Base-by-base conservation (phyloP, 306 rosid species). In the Hippophae tibetana region DNA sequence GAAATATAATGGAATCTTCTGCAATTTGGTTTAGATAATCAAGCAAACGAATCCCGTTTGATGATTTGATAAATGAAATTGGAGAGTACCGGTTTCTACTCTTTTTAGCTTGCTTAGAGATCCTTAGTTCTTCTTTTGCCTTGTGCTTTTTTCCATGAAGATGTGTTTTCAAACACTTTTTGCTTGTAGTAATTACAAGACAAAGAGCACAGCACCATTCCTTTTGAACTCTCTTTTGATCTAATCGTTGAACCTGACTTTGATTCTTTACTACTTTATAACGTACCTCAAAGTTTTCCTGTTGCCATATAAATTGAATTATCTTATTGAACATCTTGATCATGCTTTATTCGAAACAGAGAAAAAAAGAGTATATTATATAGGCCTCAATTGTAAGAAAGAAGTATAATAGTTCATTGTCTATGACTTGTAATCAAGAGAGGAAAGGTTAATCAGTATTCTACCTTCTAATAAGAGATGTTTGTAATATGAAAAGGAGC, bases 201-300 rank as follows among this genome's bases (percentile, higher is more conserved):
- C 93, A 85, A 42, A 82, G 58, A 47, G 88, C 82, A 47, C 88
- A 85, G 43, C 81, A 79, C 88, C 88, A 85, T 69, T 82, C 79
- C 75, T 72, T 77, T 62, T 85, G 93, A 69, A 69, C 58, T 59
- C 54, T 68, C 47, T 66, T 74, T 69, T 42, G 52, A 60, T 57
- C 45, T 38, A 63, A 54, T 47, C 72, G 64, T 13, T 27, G 38
- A 47, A 55, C 42, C 61, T 52, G 11, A 44, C 66, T 65, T 12
- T 31, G 38, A 31, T 55, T 60, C 58, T 47, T 42, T 42, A 13
- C 26, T 13, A 57, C 60, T 63, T 69, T 69, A 51, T 60, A 57
- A 62, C 7, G 52, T 12, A 40, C 13, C 11, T 41, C 73, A 47
- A 41, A 53, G 47, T 42, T 60, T 25, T 26, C 79, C 93, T 85